Percentiles rank a stretch among this genome's conserved stretches.
Conservation (phyloP, 2,329 filamentous ascomycete species). For the Penicillium occitanis region DNA sequence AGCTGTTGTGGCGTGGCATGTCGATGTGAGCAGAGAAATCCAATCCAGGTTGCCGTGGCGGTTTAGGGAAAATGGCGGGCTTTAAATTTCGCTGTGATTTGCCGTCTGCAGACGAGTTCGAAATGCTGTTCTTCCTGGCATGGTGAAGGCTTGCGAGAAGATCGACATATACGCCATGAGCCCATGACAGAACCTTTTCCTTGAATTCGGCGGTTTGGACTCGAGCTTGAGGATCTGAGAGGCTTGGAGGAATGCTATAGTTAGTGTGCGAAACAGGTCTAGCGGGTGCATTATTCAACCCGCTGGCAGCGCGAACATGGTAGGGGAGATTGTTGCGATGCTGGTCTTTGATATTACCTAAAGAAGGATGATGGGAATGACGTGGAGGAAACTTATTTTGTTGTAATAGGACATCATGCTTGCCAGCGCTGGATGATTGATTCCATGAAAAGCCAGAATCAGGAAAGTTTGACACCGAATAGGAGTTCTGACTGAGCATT, state of each 20-base stretch:
- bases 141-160: slow-evolving; percentile 65
- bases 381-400: slow-evolving; percentile 38
- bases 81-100: slow-evolving; percentile 49
- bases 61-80: slow-evolving; percentile 62
- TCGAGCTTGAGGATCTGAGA: slow-evolving; percentile 26
- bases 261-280: slow-evolving; percentile 27
- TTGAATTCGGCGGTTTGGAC: slow-evolving; percentile 57
- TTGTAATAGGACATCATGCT: slow-evolving; percentile 34
- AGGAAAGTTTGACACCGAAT: slow-evolving; percentile 28
- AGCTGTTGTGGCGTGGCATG: slow-evolving; percentile 36
- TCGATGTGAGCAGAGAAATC: slow-evolving; percentile 46
- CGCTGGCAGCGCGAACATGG: slow-evolving; percentile 28
- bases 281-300: slow-evolving; percentile 24
- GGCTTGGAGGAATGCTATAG: slow-evolving; percentile 24
- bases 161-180: slow-evolving; percentile 71
- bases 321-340: slow-evolving; percentile 31
- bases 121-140: slow-evolving; percentile 47
- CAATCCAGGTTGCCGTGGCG: slow-evolving; percentile 57
- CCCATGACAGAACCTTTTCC: slow-evolving; percentile 67
- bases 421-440: slow-evolving; percentile 30
- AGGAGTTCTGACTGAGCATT: slow-evolving; percentile 29
- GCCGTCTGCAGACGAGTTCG: slow-evolving; percentile 45
- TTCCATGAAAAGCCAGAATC: slow-evolving; percentile 34
- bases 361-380: slow-evolving; percentile 36
- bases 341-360: slow-evolving; percentile 28